These are phyloP conservation scores for Uronychia setigera DNA, from an alignment of 73 alveolate genomes.

Conservation along the genomic window DNA sequence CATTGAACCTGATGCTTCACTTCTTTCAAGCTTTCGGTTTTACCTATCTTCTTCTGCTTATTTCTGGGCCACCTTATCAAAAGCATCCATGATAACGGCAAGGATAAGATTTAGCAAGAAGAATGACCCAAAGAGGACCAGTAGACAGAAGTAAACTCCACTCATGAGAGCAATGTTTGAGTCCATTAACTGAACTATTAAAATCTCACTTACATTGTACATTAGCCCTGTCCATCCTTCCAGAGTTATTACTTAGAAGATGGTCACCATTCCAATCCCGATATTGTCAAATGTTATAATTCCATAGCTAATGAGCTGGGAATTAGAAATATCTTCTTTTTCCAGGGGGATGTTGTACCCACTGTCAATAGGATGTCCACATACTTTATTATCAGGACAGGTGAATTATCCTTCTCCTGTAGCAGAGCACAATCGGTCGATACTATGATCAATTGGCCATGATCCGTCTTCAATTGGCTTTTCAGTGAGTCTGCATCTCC, in stretches of 20 bases:
- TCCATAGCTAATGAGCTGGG: slow-evolving; percentile 50
- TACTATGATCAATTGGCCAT: slow-evolving; percentile 33
- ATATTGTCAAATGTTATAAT: slow-evolving; percentile 71
- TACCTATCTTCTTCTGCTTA: background rate
- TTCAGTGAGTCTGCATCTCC: slow-evolving; percentile 40
- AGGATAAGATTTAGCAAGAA: background rate
- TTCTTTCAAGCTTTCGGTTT: background rate
- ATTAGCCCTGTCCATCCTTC: slow-evolving; percentile 81
- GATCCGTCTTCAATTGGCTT: slow-evolving; percentile 19
- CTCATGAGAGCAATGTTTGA: background rate
- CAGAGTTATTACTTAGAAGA: slow-evolving; percentile 68
- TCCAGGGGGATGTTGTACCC: slow-evolving; percentile 1
- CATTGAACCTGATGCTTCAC: background rate
- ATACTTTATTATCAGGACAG: slow-evolving; percentile 19
- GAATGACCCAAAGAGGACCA: background rate
- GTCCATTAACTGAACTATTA: background rate
- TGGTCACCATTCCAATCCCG: slow-evolving; percentile 60
- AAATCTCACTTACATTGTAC: slow-evolving; percentile 9
- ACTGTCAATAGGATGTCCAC: slow-evolving; percentile 38
- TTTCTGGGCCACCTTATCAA: slow-evolving; percentile 9
- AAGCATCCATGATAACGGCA: background rate
- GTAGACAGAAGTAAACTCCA: background rate
- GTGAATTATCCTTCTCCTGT: slow-evolving; percentile 8
- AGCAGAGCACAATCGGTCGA: slow-evolving; percentile 13
- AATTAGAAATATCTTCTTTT: slow-evolving; percentile 8